Evolutionary conservation across 2,329 filamentous ascomycete species (phyloP), one percentile per base, ranked within the genome.

Genomic region (Ophiostoma montium): DNA sequence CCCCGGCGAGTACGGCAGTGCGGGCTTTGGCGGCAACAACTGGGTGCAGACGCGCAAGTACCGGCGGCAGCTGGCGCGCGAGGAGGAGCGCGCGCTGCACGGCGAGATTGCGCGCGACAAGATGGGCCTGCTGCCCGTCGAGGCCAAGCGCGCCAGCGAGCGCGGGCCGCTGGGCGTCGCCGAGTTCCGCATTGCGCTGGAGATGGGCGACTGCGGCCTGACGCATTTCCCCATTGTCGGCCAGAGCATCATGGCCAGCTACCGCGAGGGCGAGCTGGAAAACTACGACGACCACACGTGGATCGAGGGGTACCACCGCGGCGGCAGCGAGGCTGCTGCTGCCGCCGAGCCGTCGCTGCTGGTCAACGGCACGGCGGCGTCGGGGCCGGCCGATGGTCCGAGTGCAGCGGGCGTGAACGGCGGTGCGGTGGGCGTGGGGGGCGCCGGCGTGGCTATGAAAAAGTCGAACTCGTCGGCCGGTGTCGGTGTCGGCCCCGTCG

Each of bases 41-140:
- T 86, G 83, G 70, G 77, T 95, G 51, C 82, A 88, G 62, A 94
- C 87, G 2, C 76, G 82, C 56, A 81, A 78, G 51, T 95, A 90
- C 64, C 79, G 78, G 54, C 74, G 76, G 51, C 84, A 86, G 61
- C 71, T 95, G 11, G 77, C 79, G 49, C 70, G 72, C 43, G 89
- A 95, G 62, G 88, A 95, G 61, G 75, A 82, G 39, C 75, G 78
- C 0, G 80, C 77, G 23, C 74, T 79, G 36, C 72, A 78, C n/a
- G 87, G 88, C 5, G 84, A 89, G 57, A 63, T 94, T 1, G 70
- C 75, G 16, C 75, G 86, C 56, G 85, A 88, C 51, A 82, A 84
- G 52, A 82, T 76, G 44, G 88, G 88, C 1, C 65, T 94, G 27
- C 67, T 95, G 6, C 90, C 89, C 0, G 69, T 88, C 33, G 88